These are phyloP conservation scores for rapeseed (Brassica napus) DNA, from an alignment of 345 rosid species.

Conservation along the genomic window Da-Ae NC_063448.1:21926001-21926500, in stretches of 20 bases:
- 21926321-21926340: background rate
- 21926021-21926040: constrained; percentile 5
- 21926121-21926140: constrained; percentile 5
- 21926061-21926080: constrained; percentile 28
- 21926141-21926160: background rate
- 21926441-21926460: constrained; percentile 38
- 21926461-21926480: constrained; percentile 39
- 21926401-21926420: constrained; percentile 37
- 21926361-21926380: constrained; percentile 22
- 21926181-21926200: background rate
- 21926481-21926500: constrained; percentile 40
- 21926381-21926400: constrained; percentile 20
- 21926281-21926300: constrained; percentile 3
- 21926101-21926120: constrained; percentile 7
- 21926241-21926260: background rate
- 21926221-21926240: background rate
- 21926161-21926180: background rate
- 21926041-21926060: constrained; percentile 26
- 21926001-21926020: constrained; percentile 24
- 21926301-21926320: background rate
- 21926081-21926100: constrained; percentile 2
- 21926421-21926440: constrained; percentile 14
- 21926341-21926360: background rate
- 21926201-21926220: background rate
- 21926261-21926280: background rate